Percentiles rank a stretch among this genome's conserved stretches.
Evolutionary conservation across 371 early-diverging fungal genomes (phyloP).

Genomic region (Mucor ambiguus): DNA sequence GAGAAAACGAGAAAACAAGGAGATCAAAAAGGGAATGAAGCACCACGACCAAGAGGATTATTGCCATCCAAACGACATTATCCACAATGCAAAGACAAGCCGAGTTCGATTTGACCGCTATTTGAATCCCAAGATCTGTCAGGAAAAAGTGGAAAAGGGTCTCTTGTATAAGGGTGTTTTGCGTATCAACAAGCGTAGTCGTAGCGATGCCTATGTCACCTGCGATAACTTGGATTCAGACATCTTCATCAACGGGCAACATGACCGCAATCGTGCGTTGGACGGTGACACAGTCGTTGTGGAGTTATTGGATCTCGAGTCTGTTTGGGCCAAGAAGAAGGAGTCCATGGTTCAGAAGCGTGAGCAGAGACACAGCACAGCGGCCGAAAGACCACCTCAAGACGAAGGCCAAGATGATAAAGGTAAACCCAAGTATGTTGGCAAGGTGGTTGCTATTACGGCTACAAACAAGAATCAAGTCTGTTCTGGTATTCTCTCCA

Average conservation of each 20-base stretch:
- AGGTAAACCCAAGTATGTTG: constrained; percentile 24
- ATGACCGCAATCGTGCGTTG: constrained; percentile 75
- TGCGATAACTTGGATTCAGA: constrained; percentile 44
- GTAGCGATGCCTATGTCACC: constrained; percentile 72
- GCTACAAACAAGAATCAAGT: constrained; percentile 42
- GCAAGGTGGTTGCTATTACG: constrained; percentile 52
- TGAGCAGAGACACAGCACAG: constrained; percentile 12
- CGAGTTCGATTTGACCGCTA: constrained; percentile 23
- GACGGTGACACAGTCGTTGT: constrained; percentile 77
- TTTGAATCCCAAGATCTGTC: constrained; percentile 24
- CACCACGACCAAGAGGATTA: constrained; percentile 11
- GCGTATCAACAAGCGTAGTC: constrained; percentile 67
- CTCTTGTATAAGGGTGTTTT: constrained; percentile 49
- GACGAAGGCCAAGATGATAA: constrained; percentile 30
- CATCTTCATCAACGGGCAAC: constrained; percentile 61
- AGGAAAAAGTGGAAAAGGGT: constrained; percentile 17
- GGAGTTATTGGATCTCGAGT: constrained; percentile 52
- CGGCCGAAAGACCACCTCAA: constrained; percentile 13
- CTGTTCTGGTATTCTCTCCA: constrained; percentile 41
- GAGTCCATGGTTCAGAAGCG: constrained; percentile 17
- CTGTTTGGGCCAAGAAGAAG: constrained; percentile 36
- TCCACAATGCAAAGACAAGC: constrained; percentile 13
- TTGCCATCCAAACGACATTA: constrained; percentile 35
- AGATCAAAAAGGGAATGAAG: constrained; percentile 7
- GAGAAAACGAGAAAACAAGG: not conserved